Conservation (phyloP, 805 yeast species). For the Metschnikowia lochheadii region DNA sequence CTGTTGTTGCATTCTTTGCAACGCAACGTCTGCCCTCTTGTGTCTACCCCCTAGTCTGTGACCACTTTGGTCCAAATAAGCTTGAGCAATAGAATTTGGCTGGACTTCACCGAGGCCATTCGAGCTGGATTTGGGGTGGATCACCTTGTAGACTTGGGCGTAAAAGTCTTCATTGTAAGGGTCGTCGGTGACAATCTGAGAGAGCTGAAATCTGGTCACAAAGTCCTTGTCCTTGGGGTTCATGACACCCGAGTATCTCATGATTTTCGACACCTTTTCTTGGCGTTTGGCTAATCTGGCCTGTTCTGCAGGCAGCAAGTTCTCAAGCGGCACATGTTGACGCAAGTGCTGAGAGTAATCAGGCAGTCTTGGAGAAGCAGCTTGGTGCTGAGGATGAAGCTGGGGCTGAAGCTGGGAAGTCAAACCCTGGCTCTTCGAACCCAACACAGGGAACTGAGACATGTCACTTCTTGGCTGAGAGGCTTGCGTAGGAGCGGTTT, state of each 20-base stretch:
- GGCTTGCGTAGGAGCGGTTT: slow-evolving; percentile 1
- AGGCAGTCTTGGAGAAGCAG: not conserved
- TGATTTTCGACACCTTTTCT: slow-evolving; percentile 68
- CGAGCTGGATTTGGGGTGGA: slow-evolving; percentile 34
- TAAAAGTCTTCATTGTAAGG: slow-evolving; percentile 97
- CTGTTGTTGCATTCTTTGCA: slow-evolving; percentile 97
- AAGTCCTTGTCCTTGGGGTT: slow-evolving; percentile 95
- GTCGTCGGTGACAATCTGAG: slow-evolving; percentile 94
- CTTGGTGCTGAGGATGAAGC: slow-evolving; percentile 1
- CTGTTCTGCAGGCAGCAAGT: slow-evolving; percentile 68
- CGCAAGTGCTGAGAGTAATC: slow-evolving; percentile 21
- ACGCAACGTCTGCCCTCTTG: slow-evolving; percentile 81
- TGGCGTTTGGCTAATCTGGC: slow-evolving; percentile 63
- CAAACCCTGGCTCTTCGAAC: slow-evolving; percentile 34
- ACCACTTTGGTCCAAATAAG: slow-evolving; percentile 86
- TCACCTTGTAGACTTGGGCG: slow-evolving; percentile 79
- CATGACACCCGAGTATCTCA: slow-evolving; percentile 89
- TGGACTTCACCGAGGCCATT: slow-evolving; percentile 24
- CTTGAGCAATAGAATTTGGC: slow-evolving; percentile 83
- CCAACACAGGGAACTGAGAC: slow-evolving; percentile 55
- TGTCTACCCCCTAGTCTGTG: slow-evolving; percentile 84
- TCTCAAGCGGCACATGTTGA: slow-evolving; percentile 22
- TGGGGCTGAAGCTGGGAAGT: slow-evolving; percentile 12
- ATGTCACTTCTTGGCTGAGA: slow-evolving; percentile 22
- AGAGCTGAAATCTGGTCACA: slow-evolving; percentile 88